phyloP scores from a whole-genome alignment of 2,329 filamentous ascomycete species.

The Xylariomycetidae sp. region DNA sequence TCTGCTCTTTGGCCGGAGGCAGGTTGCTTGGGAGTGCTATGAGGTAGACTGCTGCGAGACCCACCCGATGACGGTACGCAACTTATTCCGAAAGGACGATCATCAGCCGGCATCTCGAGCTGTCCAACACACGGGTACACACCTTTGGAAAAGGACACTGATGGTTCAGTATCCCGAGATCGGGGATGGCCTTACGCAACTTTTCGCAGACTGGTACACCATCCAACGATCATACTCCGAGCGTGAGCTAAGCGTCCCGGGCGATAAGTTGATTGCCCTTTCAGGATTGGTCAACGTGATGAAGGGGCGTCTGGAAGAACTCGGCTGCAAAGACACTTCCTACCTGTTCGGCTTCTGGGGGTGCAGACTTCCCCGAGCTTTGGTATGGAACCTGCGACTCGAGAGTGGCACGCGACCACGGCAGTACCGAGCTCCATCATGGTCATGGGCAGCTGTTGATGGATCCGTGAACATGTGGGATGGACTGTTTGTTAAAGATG shows the following conservation, averaged over 20 bases:
- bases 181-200: background rate
- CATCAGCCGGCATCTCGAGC: background rate
- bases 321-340: background rate
- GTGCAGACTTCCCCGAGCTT: background rate
- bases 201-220: background rate
- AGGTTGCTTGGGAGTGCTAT: constrained; percentile 17
- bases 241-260: background rate
- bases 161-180: background rate
- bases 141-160: too few species aligned
- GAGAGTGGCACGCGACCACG: background rate
- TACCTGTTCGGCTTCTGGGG: constrained; percentile 1
- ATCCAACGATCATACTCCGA: background rate
- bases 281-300: background rate
- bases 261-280: background rate
- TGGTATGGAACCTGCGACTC: background rate
- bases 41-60: constrained; percentile 1
- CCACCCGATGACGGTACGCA: constrained; percentile 1
- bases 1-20: constrained; percentile 13
- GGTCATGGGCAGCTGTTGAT: constrained; percentile 1
- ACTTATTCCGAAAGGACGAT: background rate
- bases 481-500: too few species aligned
- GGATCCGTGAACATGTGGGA: background rate
- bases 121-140: too few species aligned
- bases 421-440: background rate
- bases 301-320: background rate